Percentiles rank a stretch among this genome's conserved stretches.
These are phyloP conservation scores for Dictyostelium firmibasis DNA, from an alignment of 78 protist genomes.

Conservation along the genomic window DNA sequence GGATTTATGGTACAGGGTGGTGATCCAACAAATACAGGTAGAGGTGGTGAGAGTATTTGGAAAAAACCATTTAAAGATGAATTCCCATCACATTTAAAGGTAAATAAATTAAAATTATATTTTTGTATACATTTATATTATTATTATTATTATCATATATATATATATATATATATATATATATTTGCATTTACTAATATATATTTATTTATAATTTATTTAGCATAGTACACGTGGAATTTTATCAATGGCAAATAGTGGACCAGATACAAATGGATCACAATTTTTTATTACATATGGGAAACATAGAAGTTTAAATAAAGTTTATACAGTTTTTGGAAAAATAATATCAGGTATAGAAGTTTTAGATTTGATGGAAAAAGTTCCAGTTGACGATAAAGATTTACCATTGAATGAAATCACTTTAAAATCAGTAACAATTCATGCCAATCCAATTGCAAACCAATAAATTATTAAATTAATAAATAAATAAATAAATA, in stretches of 20 bases:
- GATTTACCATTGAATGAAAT: slow-evolving; percentile 82
- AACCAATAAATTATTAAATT: neutral
- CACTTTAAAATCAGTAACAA: slow-evolving; percentile 71
- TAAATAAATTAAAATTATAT: neutral
- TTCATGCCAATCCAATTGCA: slow-evolving; percentile 95
- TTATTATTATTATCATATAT: neutral
- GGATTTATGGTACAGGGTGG: slow-evolving; percentile 95
- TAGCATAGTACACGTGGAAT: slow-evolving; percentile 88
- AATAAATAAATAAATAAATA: neutral
- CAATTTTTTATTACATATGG: slow-evolving; percentile 91
- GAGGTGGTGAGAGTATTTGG: slow-evolving; percentile 93
- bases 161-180: slow-evolving; percentile 86
- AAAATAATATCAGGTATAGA: slow-evolving; percentile 90
- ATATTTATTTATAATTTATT: slow-evolving; percentile 85
- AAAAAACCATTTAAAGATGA: slow-evolving; percentile 91
- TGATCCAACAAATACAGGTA: slow-evolving; percentile 94
- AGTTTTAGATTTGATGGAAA: slow-evolving; percentile 92
- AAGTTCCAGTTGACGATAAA: slow-evolving; percentile 83
- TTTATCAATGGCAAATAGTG: slow-evolving; percentile 91
- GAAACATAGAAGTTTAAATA: slow-evolving; percentile 88
- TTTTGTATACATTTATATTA: neutral
- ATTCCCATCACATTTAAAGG: slow-evolving; percentile 80
- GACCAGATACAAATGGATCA: slow-evolving; percentile 87
- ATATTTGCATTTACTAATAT: slow-evolving; percentile 89
- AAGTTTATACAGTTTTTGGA: slow-evolving; percentile 91